Percentiles rank a stretch among this genome's conserved stretches.
These are phyloP conservation scores for Berberis thunbergii DNA, from an alignment of 164 flowering plant species.

Conservation along the genomic window DNA sequence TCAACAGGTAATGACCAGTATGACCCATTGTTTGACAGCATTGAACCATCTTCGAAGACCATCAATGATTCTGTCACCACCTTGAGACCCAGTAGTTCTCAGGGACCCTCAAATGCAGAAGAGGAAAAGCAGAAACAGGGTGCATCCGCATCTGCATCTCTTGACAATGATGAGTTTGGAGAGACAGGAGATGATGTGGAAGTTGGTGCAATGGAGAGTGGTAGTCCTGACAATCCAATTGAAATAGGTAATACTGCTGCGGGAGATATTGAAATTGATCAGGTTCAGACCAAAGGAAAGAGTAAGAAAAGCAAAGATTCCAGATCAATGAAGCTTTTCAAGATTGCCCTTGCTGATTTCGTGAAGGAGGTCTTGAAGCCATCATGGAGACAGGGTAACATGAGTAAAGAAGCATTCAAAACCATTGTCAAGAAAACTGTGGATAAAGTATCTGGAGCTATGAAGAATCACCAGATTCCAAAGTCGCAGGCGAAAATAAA, in stretches of 20 bases:
- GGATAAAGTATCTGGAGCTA: conserved; percentile 90
- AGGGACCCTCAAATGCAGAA: conserved; percentile 35
- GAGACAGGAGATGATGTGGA: conserved; percentile 75
- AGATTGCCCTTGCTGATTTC: conserved; percentile 73
- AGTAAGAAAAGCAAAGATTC: conserved; percentile 68
- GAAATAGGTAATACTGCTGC: conserved; percentile 26
- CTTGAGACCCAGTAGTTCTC: conserved; percentile 23
- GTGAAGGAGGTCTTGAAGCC: conserved; percentile 94
- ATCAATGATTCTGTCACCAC: conserved; percentile 17
- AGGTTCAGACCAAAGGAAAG: conserved; percentile 47
- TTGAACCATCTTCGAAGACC: conserved; percentile 49
- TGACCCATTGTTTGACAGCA: conserved; percentile 86
- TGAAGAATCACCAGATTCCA: conserved; percentile 74
- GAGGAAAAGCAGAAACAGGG: conserved; percentile 37
- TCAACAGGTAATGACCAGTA: conserved; percentile 41
- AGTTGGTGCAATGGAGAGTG: conserved; percentile 70
- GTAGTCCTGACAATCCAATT: conserved; percentile 39
- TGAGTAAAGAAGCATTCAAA: conserved; percentile 99
- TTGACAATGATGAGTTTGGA: conserved; percentile 69
- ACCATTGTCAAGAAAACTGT: conserved; percentile 97
- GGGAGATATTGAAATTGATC: conserved; percentile 75
- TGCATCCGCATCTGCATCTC: conserved; percentile 23
- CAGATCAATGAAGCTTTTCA: conserved; percentile 73
- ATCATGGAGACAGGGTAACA: conserved; percentile 96
- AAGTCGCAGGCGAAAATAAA: conserved; percentile 77